Conservation (phyloP, 1,139 yeast species). For the Tardiomyces blankii region DNA sequence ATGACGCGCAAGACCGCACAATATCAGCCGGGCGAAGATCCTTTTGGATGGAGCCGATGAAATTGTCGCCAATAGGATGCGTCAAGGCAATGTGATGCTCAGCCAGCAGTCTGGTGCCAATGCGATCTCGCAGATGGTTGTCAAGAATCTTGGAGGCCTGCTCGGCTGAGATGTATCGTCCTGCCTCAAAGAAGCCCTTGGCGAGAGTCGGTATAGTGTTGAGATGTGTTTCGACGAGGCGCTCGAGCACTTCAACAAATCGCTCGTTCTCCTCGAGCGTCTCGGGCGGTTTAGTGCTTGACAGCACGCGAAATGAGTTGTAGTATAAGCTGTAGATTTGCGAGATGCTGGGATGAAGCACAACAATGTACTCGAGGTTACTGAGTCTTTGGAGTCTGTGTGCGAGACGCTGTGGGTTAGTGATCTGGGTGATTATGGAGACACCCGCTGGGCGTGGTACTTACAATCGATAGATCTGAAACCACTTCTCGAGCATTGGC, state of each 20-base stretch:
- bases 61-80: constrained; percentile 34
- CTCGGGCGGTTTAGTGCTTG: constrained; percentile 32
- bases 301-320: constrained; percentile 53
- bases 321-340: constrained; percentile 65
- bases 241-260: constrained; percentile 41
- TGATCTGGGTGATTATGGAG: constrained; percentile 11
- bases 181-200: constrained; percentile 71
- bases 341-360: constrained; percentile 83
- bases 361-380: constrained; percentile 68
- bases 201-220: constrained; percentile 76
- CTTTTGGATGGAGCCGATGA: constrained; percentile 63
- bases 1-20: constrained; percentile 50
- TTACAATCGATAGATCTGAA: constrained; percentile 28
- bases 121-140: constrained; percentile 71
- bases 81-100: constrained; percentile 68
- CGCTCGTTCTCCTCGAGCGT: constrained; percentile 42
- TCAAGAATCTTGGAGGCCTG: constrained; percentile 55
- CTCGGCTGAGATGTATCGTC: constrained; percentile 38
- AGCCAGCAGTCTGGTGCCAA: constrained; percentile 73
- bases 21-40: constrained; percentile 51
- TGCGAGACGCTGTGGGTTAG: constrained; percentile 26
- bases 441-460: constrained; percentile 20
- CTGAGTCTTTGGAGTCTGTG: constrained; percentile 59
- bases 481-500: constrained; percentile 32
- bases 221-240: constrained; percentile 62